These are phyloP conservation scores for Podaxis sp. DNA, from an alignment of 768 basidiomycete species.

Conservation along the genomic window DNA sequence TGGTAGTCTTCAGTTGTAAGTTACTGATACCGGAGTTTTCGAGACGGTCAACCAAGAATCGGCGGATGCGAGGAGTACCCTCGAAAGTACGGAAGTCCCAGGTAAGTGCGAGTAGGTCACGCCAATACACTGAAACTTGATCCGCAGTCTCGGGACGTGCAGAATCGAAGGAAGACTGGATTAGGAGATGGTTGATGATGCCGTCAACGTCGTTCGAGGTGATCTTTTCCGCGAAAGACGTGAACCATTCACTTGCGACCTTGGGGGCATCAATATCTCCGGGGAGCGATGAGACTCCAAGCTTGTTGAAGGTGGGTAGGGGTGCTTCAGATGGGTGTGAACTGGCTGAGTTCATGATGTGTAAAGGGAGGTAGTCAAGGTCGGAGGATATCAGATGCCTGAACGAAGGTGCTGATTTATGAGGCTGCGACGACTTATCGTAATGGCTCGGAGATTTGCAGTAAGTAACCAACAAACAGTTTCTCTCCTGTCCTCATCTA, in stretches of 20 bases:
- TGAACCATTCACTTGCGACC: conserved; percentile 27
- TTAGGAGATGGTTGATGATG: conserved; percentile 24
- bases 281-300: conserved; percentile 26
- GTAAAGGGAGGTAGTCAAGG: neutral
- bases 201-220: conserved; percentile 16
- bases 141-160: conserved; percentile 19
- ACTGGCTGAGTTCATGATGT: neutral
- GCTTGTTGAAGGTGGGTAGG: conserved; percentile 29
- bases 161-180: conserved; percentile 28
- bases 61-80: conserved; percentile 33
- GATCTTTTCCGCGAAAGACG: conserved; percentile 19
- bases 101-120: conserved; percentile 61
- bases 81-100: conserved; percentile 63
- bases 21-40: conserved; percentile 19
- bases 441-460: neutral
- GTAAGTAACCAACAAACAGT: neutral
- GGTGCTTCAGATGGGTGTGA: conserved; percentile 24
- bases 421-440: neutral
- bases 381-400: neutral
- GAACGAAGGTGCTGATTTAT: neutral
- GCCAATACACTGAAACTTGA: conserved; percentile 38
- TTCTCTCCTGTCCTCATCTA: neutral
- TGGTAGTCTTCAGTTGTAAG: conserved; percentile 15
- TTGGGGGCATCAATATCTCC: conserved; percentile 30
- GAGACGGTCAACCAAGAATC: conserved; percentile 47